Evolutionary conservation across 305 asterid species (phyloP), one percentile per base, ranked within the genome.

Genomic region (Fraxinus velutina): DNA sequence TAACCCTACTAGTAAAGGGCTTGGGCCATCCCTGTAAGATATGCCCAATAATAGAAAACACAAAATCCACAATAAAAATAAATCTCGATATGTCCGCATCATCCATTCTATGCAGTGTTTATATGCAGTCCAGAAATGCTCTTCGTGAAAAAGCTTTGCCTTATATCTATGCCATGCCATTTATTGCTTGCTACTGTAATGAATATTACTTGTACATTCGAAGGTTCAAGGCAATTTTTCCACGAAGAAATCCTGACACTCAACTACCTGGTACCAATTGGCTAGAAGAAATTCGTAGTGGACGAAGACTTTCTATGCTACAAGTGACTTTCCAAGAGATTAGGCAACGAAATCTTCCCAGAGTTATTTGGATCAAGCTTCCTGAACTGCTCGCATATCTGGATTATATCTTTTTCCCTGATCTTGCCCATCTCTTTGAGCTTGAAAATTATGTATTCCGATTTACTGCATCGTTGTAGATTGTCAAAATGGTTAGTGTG

Each of bases 371-470:
- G 81, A 57, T 89, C 94, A 0, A 91, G 89, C 81, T 85, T 85
- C 80, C 87, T 79, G 87, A 91, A 91, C 84, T 86, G 92, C 81
- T 91, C 84, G 70, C 92, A 87, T 79, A 90, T 88, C 85, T 90
- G 89, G 87, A 80, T 47, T 9, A 90, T 83, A 78, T 90, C 94
- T 79, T 89, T 91, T 84, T 89, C 92, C 33, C 79, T 83, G 4
- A 90, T 87, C 89, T 88, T 90, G n/a, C 89, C 89, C 92, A 89
- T 89, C 84, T 88, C 90, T 80, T 90, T 90, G 10, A 88, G 87
- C 86, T 89, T 90, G 88, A 84, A 89, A 44, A 90, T 83, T 42
- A 87, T 82, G 73, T 88, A 91, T 39, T 91, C 92, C 12, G 93
- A 90, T 86, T 91, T 91, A 62, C 92, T 91, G 90, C 42, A 24